Percentiles rank a stretch among this genome's conserved stretches.
Evolutionary conservation across 1,139 yeast species (phyloP).

Genomic region (Debaryomyces singareniensis): DNA sequence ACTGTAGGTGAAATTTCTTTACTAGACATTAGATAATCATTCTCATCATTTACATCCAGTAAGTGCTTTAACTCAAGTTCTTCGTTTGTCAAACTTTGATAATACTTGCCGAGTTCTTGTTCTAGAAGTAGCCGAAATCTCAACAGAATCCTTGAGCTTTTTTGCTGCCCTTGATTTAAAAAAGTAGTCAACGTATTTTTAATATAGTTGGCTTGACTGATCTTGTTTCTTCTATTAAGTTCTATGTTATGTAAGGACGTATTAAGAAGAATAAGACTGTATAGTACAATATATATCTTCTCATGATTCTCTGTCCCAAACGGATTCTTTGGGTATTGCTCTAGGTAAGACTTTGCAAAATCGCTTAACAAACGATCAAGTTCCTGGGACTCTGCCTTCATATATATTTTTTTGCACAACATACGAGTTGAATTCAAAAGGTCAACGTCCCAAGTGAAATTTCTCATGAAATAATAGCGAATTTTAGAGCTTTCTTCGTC

Average conservation of each 20-base stretch:
- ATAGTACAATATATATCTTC: slow-evolving; percentile 66
- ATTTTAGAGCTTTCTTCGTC: slow-evolving; percentile 37
- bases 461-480: slow-evolving; percentile 40
- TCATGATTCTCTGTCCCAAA: slow-evolving; percentile 50
- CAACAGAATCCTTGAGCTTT: slow-evolving; percentile 24
- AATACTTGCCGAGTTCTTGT: slow-evolving; percentile 34
- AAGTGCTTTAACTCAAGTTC: slow-evolving; percentile 36
- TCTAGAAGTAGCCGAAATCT: slow-evolving; percentile 39
- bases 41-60: neutral
- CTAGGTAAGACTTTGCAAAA: slow-evolving; percentile 63
- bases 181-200: slow-evolving; percentile 48
- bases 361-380: slow-evolving; percentile 69
- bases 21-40: neutral
- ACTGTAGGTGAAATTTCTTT: neutral
- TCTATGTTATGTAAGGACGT: slow-evolving; percentile 58
- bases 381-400: slow-evolving; percentile 81
- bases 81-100: slow-evolving; percentile 32
- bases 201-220: slow-evolving; percentile 46
- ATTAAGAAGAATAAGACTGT: slow-evolving; percentile 67
- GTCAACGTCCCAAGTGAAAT: slow-evolving; percentile 44
- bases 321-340: slow-evolving; percentile 41
- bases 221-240: slow-evolving; percentile 32
- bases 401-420: slow-evolving; percentile 59
- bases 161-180: slow-evolving; percentile 28
- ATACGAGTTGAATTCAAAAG: slow-evolving; percentile 51